Evolutionary conservation across 768 basidiomycete species (phyloP), one percentile per base, ranked within the genome.

Genomic region (Exsudoporus frostii): DNA sequence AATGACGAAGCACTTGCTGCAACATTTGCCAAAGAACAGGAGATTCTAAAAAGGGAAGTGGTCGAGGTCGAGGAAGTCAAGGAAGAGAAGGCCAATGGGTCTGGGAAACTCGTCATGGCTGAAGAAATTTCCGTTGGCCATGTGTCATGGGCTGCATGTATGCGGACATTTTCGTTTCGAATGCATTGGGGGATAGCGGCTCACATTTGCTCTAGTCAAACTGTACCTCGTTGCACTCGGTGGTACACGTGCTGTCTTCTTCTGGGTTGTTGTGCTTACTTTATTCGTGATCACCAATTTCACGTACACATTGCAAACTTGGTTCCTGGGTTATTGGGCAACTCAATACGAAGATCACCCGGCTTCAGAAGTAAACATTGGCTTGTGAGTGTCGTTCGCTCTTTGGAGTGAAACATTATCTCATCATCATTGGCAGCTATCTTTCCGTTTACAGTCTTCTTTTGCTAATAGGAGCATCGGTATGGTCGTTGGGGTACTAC

Each of bases 321-420:
- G 50, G 50, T 50, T 50, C 33, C 50, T 50, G 3, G 50, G 50
- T 4, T 11, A 50, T 20, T 50, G 50, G 50, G 50, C 50, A 5
- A 47, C 49, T 27, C 49, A 46, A 25, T 50, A 50, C 14, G 43
- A 50, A 47, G 43, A 29, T 29, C 50, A 51, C 4, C 19, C 44
- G 6, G 33, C 44, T 1, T 48, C 50, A 9, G 44, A 51, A 29
- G 45, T 51, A 7, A 50, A 48, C 6, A 8, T 20, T 17, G 19
- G 32, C 9, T 48, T 48, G 43, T 50, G 33, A 36, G 50, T 11
- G 14, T 36, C 19, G 2, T 30, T n/a, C 29, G 15, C 20, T 4
- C 3, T 5, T 19, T 33, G 17, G 7, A 7, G 3, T 19, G 20
- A 13, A 29, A n/a, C 30, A 0, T 14, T 4, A 1, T 25, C 13